Evolutionary conservation across 2,329 filamentous ascomycete genomes (phyloP), one percentile per base, ranked within the genome.

Genomic region (Colletotrichum zoysiae): DNA sequence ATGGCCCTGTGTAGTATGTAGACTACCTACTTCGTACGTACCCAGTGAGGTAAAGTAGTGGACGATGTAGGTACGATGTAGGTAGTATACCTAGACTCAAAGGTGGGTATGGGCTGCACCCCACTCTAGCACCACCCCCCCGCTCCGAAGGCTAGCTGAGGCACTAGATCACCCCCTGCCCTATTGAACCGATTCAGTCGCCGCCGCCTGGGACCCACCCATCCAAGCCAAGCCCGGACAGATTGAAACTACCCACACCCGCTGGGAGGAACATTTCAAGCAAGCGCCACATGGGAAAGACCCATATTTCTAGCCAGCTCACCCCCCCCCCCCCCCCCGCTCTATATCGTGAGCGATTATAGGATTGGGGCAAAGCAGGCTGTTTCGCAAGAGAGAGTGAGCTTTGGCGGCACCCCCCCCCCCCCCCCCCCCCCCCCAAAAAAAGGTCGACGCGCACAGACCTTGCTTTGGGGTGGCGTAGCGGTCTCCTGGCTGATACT

Each of bases 221-320:
- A 68, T 44, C 57, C 26, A 53, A 48, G 53, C 42, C 46, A 63
- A 53, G 48, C 60, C 48, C 23, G 48, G 60, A 23, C 38, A 69
- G 58, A 63, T 63, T 63, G 70, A 69, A 70, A 72, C 70, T 60
- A 60, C 16, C 33, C 58, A 51, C 60, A 63, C 60, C 60, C 60
- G 60, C 64, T 71, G 51, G 44, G 26, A 62, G 62, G 40, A 46
- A 60, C 40, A 60, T 23, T 60, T 30, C 57, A 67, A 70, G 61
- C 65, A 59, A 63, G 65, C 65, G 69, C 65, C 70, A 72, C 66
- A 72, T 70, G 70, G 70, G 59, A 44, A 53, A 20, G 53, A 61
- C 48, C 65, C 70, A 60, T 12, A 12, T 56, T 42, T 56, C 9
- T 33, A 70, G 59, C 60, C 60, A 72, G 59, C 66, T 65, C 40